phyloP scores from a whole-genome alignment of 805 yeast species.

The Myxozyma vanderwaltii region DNA sequence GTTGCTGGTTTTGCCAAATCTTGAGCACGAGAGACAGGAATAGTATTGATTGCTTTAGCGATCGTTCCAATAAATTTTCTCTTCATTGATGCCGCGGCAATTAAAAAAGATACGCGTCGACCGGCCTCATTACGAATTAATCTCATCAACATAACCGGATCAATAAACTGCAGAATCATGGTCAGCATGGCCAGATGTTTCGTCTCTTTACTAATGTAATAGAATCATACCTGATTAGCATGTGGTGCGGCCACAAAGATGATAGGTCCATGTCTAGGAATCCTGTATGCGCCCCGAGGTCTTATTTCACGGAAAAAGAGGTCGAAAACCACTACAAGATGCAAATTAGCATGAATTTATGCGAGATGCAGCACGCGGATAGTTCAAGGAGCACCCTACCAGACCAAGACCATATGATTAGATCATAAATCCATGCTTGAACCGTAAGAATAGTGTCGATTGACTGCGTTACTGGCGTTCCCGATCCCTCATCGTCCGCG shows the following conservation, averaged over 20 bases:
- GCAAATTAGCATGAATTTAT: conserved; percentile 48
- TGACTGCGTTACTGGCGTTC: conserved; percentile 11
- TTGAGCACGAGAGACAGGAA: conserved; percentile 92
- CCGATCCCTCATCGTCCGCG: background rate
- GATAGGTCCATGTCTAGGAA: conserved; percentile 75
- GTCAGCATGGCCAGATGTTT: too few species aligned
- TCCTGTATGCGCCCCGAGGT: conserved; percentile 80
- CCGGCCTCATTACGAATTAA: conserved; percentile 69
- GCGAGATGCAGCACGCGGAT: conserved; percentile 8
- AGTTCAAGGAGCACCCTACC: conserved; percentile 32
- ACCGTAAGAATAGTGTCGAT: conserved; percentile 30
- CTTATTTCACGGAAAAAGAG: conserved; percentile 87
- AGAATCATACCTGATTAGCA: conserved; percentile 66
- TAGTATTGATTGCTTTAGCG: conserved; percentile 74
- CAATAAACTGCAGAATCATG: conserved; percentile 63
- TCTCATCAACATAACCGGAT: conserved; percentile 78
- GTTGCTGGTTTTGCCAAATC: conserved; percentile 70
- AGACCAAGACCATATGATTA: conserved; percentile 42
- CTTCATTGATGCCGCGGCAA: conserved; percentile 78
- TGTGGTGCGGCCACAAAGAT: conserved; percentile 97
- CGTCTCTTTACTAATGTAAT: too few species aligned
- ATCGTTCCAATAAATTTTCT: conserved; percentile 70
- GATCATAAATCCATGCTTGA: conserved; percentile 42
- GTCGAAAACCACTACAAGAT: conserved; percentile 44
- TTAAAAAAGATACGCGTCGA: conserved; percentile 74